Percentiles rank a stretch among this genome's conserved stretches.
Evolutionary conservation across 768 basidiomycete species (phyloP).

Genomic region (Psilocybe cyanescens): DNA sequence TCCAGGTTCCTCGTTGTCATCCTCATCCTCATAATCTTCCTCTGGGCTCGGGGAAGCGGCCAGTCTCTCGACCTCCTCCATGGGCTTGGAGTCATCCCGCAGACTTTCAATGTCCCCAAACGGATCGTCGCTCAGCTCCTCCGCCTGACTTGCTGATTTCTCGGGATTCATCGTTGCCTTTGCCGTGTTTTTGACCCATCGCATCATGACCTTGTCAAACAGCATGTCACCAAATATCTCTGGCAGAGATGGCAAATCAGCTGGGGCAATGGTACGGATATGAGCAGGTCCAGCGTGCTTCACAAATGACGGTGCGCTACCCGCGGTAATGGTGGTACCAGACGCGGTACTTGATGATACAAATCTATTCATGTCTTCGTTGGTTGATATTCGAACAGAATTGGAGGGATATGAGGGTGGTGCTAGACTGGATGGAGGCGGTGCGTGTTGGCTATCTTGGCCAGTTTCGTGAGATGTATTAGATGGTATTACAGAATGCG

Average conservation of each 20-base stretch:
- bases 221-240: constrained; percentile 87
- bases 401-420: constrained; percentile 54
- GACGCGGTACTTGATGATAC: constrained; percentile 87
- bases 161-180: constrained; percentile 32
- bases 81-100: constrained; percentile 58
- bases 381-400: constrained; percentile 53
- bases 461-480: constrained; percentile 11
- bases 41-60: background rate
- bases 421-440: constrained; percentile 27
- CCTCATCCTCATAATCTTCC: background rate
- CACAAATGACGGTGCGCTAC: constrained; percentile 80
- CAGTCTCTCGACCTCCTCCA: constrained; percentile 26
- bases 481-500: constrained; percentile 14
- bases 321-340: constrained; percentile 73
- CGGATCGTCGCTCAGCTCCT: constrained; percentile 78
- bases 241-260: constrained; percentile 75
- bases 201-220: constrained; percentile 82
- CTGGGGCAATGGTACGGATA: constrained; percentile 80
- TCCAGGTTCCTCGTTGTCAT: background rate
- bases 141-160: constrained; percentile 35
- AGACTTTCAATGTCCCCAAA: constrained; percentile 92
- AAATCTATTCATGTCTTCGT: constrained; percentile 84
- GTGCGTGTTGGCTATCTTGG: constrained; percentile 2
- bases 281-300: constrained; percentile 83
- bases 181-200: constrained; percentile 75